Evolutionary conservation across 495 filamentous ascomycete species (phyloP), one percentile per base, ranked within the genome.

Genomic region (Xylaria grammica): DNA sequence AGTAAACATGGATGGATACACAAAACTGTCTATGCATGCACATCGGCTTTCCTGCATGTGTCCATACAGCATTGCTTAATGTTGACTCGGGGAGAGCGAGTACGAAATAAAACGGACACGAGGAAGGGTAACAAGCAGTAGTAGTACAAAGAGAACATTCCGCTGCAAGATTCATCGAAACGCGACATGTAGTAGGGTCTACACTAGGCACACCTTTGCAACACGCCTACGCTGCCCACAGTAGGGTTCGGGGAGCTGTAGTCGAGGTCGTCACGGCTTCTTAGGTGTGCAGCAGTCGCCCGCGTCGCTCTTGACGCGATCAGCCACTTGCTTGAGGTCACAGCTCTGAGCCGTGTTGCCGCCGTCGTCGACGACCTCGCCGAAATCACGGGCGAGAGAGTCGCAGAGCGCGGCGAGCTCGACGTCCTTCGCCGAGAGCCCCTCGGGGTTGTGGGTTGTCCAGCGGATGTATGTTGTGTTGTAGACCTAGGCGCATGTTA

Each of bases 371-470:
- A 65, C 63, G 34, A 79, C 66, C 69, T 88, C 87, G 38, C 84
- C 83, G 65, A 83, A 79, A 57, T 79, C 76, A 17, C 30, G 53
- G 17, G 85, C 86, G 29, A 86, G 79, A 59, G 82, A 70, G 71
- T 93, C 90, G 74, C 91, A 93, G 62, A 85, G 81, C 44, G 72
- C 74, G 0, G 91, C 91, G 76, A 93, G 82, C 17, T 81, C 72
- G 40, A 89, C 73, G 69, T 94, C 91, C 65, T 88, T 89, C 26
- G 76, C 63, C 0, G 88, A 89, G n/a, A 94, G 79, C n/a, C 91
- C 90, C 22, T 81, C 79, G 9, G 89, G 89, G 48, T 79, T 79
- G 75, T 94, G 90, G 19, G 91, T 93, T 11, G 90, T 93, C 91
- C 89, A 93, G 44, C 86, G 81, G 59, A 90, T 86, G 67, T 81